A percentile compares a stretch with the other conserved stretches of the same genome.
Evolutionary conservation across 2,329 filamentous ascomycete genomes (phyloP).

Genomic region (Triangularia setosa): DNA sequence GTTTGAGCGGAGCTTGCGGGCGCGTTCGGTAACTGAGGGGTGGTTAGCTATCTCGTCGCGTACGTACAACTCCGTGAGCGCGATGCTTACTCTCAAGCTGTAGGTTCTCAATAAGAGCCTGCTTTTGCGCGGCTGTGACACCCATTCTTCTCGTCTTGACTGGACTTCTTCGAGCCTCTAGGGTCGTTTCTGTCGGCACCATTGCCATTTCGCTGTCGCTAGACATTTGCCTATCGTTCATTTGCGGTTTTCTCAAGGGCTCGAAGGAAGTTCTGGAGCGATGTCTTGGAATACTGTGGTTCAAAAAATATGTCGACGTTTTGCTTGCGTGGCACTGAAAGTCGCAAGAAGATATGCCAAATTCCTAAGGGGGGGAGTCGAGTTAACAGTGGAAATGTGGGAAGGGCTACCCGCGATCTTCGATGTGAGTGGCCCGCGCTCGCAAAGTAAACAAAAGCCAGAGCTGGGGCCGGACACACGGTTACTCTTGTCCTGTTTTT

Average conservation of each 20-base stretch:
- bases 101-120: conserved; percentile 82
- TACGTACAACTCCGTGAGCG: background rate
- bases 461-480: conserved; percentile 8
- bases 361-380: conserved; percentile 7
- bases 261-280: conserved; percentile 38
- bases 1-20: conserved; percentile 80
- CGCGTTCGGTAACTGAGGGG: conserved; percentile 75
- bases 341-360: background rate
- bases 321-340: background rate
- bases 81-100: conserved; percentile 73
- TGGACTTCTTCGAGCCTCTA: conserved; percentile 50
- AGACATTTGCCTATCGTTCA: conserved; percentile 19
- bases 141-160: conserved; percentile 58
- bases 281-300: background rate
- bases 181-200: conserved; percentile 28
- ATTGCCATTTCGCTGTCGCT: conserved; percentile 21
- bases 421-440: conserved; percentile 27
- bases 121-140: conserved; percentile 71
- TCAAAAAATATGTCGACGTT: background rate
- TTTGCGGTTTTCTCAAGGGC: conserved; percentile 29
- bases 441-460: conserved; percentile 30
- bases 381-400: conserved; percentile 13
- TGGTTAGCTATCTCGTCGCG: background rate
- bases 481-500: background rate
- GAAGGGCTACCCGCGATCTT: conserved; percentile 12